phyloP scores from a whole-genome alignment of 768 basidiomycete species.

The Sistotremastrum suecicum region DNA sequence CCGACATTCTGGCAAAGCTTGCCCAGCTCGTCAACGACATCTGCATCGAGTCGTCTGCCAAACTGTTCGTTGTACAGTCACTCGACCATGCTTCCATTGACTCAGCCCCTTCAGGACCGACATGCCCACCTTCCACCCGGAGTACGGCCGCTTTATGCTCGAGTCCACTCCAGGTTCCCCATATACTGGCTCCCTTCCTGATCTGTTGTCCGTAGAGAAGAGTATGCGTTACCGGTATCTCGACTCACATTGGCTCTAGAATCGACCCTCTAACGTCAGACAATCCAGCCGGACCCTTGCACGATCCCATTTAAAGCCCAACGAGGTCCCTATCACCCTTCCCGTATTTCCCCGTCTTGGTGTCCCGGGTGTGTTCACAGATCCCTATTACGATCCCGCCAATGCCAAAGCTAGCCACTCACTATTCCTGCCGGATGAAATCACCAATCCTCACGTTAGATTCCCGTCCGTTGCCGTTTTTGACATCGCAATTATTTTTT shows the following conservation, averaged over 20 bases:
- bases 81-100: not conserved
- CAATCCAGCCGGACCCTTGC: slow-evolving; percentile 62
- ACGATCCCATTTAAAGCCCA: slow-evolving; percentile 62
- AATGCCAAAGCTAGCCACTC: slow-evolving; percentile 81
- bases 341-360: slow-evolving; percentile 95
- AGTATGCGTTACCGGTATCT: slow-evolving; percentile 84
- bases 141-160: slow-evolving; percentile 98
- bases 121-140: slow-evolving; percentile 89
- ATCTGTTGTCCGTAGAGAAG: slow-evolving; percentile 77
- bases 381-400: slow-evolving; percentile 67
- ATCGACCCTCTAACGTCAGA: not conserved
- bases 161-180: slow-evolving; percentile 95
- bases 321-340: slow-evolving; percentile 85
- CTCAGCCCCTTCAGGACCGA: slow-evolving; percentile 31
- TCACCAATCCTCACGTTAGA: slow-evolving; percentile 93
- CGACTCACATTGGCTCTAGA: not conserved
- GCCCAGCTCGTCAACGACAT: slow-evolving; percentile 54
- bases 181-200: slow-evolving; percentile 76
- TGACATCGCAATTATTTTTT: slow-evolving; percentile 7
- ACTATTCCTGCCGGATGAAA: slow-evolving; percentile 86
- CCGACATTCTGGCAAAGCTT: slow-evolving; percentile 80
- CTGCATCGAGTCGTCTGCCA: slow-evolving; percentile 37
- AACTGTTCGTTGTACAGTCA: not conserved
- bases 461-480: slow-evolving; percentile 68
- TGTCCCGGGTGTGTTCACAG: slow-evolving; percentile 79